Evolutionary conservation across 768 basidiomycete species (phyloP).

Genomic region (Boletus reticulatus): DNA sequence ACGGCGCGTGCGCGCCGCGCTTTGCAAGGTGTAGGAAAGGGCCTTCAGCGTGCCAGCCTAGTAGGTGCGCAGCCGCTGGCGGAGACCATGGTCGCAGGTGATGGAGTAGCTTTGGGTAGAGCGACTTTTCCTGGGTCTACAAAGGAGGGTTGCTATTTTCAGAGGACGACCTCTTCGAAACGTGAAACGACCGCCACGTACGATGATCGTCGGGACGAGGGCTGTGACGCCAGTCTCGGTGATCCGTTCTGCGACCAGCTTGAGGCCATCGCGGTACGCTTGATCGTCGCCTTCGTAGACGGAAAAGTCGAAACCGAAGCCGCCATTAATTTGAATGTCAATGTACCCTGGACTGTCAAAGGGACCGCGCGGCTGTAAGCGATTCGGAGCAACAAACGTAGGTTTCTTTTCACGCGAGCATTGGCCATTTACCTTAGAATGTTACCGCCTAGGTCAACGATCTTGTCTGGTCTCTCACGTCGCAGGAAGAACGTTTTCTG

Average conservation of each 20-base stretch:
- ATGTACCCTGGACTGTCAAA: conserved; percentile 71
- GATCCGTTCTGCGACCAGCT: conserved; percentile 69
- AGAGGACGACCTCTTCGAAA: not conserved
- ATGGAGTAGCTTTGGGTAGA: conserved; percentile 68
- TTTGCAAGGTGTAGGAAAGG: conserved; percentile 84
- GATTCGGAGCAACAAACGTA: not conserved
- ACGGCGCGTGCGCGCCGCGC: conserved; percentile 77
- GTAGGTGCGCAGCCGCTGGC: conserved; percentile 61
- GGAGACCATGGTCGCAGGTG: conserved; percentile 69
- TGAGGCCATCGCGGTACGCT: conserved; percentile 64
- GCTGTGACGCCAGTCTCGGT: conserved; percentile 88
- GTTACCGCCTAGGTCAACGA: conserved; percentile 71
- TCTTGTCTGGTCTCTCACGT: conserved; percentile 57
- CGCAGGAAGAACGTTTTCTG: conserved; percentile 68
- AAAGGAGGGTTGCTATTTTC: not conserved
- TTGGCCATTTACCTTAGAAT: conserved; percentile 57
- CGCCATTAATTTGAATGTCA: conserved; percentile 90
- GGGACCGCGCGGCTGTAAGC: conserved; percentile 9
- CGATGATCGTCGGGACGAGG: conserved; percentile 68
- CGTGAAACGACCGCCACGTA: conserved; percentile 32
- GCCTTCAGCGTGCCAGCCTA: conserved; percentile 92
- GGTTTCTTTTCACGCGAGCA: too few relatives aligned
- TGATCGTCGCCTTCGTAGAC: conserved; percentile 72
- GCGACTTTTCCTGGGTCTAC: conserved; percentile 74
- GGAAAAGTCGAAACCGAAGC: conserved; percentile 85